A percentile compares a stretch with the other conserved stretches of the same genome.
phyloP scores from a whole-genome alignment of 352 stramenopile genomes.

The Phytophthora colocasiae region DNA sequence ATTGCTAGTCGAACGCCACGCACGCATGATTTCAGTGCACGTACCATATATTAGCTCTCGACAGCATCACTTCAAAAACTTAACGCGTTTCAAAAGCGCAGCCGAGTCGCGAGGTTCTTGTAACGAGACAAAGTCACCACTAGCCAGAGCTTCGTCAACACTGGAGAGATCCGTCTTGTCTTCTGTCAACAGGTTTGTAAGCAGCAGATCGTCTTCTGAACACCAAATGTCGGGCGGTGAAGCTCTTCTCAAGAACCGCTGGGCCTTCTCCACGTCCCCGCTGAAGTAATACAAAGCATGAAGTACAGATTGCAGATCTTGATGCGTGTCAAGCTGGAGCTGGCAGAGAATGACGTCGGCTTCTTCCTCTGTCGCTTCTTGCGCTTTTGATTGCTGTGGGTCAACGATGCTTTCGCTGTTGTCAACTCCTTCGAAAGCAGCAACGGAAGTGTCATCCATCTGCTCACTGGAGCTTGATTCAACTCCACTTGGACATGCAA shows the following conservation, averaged over 20 bases:
- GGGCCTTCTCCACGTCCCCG: slow-evolving; percentile 38
- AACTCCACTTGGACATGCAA: slow-evolving; percentile 15
- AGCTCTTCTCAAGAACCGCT: slow-evolving; percentile 41
- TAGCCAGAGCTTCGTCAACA: slow-evolving; percentile 36
- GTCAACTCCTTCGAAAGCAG: background rate
- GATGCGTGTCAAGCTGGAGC: slow-evolving; percentile 45
- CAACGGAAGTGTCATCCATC: background rate
- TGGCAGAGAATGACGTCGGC: slow-evolving; percentile 37
- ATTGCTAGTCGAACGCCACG: slow-evolving; percentile 13
- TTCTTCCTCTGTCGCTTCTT: slow-evolving; percentile 34
- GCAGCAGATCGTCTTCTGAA: slow-evolving; percentile 54
- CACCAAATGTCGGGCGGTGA: slow-evolving; percentile 53
- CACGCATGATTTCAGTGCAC: background rate
- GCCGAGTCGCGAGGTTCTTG: slow-evolving; percentile 40
- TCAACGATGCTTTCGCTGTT: background rate
- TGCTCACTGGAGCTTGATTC: background rate
- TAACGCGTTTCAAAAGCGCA: slow-evolving; percentile 63
- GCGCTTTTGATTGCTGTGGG: too few relatives aligned
- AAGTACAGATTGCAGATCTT: slow-evolving; percentile 32
- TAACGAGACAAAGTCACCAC: slow-evolving; percentile 53
- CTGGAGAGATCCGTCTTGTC: slow-evolving; percentile 23
- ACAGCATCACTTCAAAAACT: slow-evolving; percentile 68
- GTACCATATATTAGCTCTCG: slow-evolving; percentile 16
- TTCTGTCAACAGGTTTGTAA: slow-evolving; percentile 33
- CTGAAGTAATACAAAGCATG: slow-evolving; percentile 58